Evolutionary conservation across 2,329 filamentous ascomycete genomes (phyloP).

Genomic region (Chalara sp.): DNA sequence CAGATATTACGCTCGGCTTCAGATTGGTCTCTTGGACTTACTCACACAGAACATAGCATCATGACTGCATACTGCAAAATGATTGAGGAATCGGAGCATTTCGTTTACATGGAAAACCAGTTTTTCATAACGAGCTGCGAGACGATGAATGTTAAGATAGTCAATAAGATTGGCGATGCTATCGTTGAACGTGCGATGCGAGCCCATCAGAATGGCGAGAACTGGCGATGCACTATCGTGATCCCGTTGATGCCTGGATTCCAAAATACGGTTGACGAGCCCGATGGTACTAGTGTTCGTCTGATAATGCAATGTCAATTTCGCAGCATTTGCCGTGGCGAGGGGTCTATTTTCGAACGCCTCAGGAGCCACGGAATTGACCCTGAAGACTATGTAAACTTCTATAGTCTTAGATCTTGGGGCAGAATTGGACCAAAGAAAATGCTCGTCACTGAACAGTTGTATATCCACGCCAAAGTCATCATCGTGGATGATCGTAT

Average conservation of each 20-base stretch:
- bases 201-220: conserved; percentile 75
- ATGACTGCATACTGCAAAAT: conserved; percentile 92
- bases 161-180: conserved; percentile 91
- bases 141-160: conserved; percentile 78
- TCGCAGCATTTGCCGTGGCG: conserved; percentile 88
- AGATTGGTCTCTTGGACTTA: conserved; percentile 87
- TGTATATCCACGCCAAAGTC: conserved; percentile 96
- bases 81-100: conserved; percentile 92
- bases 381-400: conserved; percentile 90
- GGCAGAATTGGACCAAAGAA: conserved; percentile 81
- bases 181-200: conserved; percentile 86
- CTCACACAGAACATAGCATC: conserved; percentile 86
- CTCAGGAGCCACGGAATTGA: conserved; percentile 75
- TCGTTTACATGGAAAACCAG: conserved; percentile 98
- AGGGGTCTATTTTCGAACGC: conserved; percentile 84
- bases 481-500: conserved; percentile 94
- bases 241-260: conserved; percentile 98
- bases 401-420: conserved; percentile 90
- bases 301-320: conserved; percentile 97
- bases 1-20: conserved; percentile 89
- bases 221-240: conserved; percentile 84
- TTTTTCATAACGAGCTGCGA: conserved; percentile 95
- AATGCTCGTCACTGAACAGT: conserved; percentile 83
- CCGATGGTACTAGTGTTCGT: conserved; percentile 89
- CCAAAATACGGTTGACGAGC: conserved; percentile 90